phyloP scores from a whole-genome alignment of 2,329 filamentous ascomycete species.

The Acarospora socialis region DNA sequence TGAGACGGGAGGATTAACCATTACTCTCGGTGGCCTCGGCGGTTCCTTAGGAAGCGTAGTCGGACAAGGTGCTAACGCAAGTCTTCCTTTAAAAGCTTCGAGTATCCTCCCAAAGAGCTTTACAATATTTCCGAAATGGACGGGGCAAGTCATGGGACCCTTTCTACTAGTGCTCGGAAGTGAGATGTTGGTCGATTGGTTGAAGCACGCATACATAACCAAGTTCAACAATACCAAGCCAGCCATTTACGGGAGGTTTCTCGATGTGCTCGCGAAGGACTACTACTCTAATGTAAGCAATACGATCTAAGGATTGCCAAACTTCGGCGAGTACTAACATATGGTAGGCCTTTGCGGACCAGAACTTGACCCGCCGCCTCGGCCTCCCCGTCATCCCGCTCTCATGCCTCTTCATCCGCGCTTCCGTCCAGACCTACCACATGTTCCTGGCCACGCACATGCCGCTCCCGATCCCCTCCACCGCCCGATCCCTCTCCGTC shows the following conservation, averaged over 20 bases:
- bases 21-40: slow-evolving; percentile 27
- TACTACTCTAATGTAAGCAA: slow-evolving; percentile 89
- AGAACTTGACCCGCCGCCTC: slow-evolving; percentile 76
- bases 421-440: slow-evolving; percentile 89
- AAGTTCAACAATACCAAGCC: slow-evolving; percentile 98
- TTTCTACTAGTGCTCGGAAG: slow-evolving; percentile 90
- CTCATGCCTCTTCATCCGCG: slow-evolving; percentile 85
- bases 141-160: slow-evolving; percentile 68
- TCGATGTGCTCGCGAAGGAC: slow-evolving; percentile 91
- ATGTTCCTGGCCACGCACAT: slow-evolving; percentile 91
- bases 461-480: slow-evolving; percentile 54
- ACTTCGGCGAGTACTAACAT: slow-evolving; percentile 11
- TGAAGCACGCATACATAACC: slow-evolving; percentile 94
- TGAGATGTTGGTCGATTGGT: slow-evolving; percentile 91
- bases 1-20: slow-evolving; percentile 73
- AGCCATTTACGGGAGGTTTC: slow-evolving; percentile 71
- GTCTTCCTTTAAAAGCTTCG: slow-evolving; percentile 34
- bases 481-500: slow-evolving; percentile 45
- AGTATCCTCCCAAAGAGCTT: slow-evolving; percentile 80
- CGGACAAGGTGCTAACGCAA: slow-evolving; percentile 29
- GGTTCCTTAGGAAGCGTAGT: slow-evolving; percentile 20
- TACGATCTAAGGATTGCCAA: neutral
- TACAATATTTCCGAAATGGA: slow-evolving; percentile 73
- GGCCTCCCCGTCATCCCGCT: slow-evolving; percentile 85
- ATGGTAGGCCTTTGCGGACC: slow-evolving; percentile 66